These are phyloP conservation scores for Ustilago bromivora DNA, from an alignment of 1,284 basidiomycete species.

Conservation along the genomic window DNA sequence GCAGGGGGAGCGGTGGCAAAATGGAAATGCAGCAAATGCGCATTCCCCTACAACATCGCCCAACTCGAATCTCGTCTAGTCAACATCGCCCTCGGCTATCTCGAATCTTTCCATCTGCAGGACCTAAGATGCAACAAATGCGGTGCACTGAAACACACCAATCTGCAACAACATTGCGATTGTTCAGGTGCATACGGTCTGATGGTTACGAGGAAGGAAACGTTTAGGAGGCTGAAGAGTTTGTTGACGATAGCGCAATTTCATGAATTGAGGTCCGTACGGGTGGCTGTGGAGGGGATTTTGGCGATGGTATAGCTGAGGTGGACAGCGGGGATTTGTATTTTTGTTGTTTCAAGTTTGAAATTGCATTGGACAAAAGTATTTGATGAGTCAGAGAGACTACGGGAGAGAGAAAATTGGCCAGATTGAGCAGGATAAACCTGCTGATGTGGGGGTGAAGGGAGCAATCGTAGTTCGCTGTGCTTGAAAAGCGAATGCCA, in stretches of 20 bases:
- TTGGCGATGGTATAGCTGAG: conserved; percentile 24
- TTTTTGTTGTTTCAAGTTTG: neutral
- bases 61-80: conserved; percentile 89
- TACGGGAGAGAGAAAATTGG: too few relatives aligned
- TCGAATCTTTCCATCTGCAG: conserved; percentile 85
- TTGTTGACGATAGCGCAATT: conserved; percentile 55
- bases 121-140: conserved; percentile 85
- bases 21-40: conserved; percentile 75
- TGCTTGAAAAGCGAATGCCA: too few relatives aligned
- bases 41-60: conserved; percentile 86
- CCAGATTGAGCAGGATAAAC: too few relatives aligned
- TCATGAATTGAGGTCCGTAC: conserved; percentile 35
- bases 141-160: conserved; percentile 86
- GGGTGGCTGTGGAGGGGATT: conserved; percentile 19
- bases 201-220: conserved; percentile 57
- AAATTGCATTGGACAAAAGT: neutral
- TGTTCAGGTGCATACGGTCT: conserved; percentile 77
- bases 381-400: too few relatives aligned
- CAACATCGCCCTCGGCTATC: conserved; percentile 78
- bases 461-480: too few relatives aligned
- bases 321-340: neutral
- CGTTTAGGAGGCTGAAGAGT: conserved; percentile 46
- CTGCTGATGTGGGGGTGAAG: too few relatives aligned
- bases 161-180: conserved; percentile 84
- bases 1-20: conserved; percentile 11